phyloP scores from a whole-genome alignment of 1,284 basidiomycete species.

The Phaffia rhodozyma region DNA sequence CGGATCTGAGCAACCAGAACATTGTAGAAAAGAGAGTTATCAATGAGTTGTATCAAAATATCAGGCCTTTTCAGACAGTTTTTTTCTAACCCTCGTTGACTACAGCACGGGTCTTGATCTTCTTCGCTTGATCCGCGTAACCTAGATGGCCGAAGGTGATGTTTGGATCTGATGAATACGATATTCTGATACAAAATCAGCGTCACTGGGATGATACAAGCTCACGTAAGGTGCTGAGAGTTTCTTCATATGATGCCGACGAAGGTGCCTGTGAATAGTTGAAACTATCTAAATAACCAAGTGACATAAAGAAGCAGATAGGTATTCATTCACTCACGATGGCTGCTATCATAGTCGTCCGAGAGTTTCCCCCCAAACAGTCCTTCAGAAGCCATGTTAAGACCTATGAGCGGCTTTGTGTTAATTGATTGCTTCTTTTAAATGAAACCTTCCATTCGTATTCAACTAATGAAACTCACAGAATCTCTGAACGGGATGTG shows the following conservation, averaged over 20 bases:
- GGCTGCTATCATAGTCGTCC: slow-evolving; percentile 92
- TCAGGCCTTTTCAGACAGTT: slow-evolving; percentile 45
- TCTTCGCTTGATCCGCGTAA: slow-evolving; percentile 96
- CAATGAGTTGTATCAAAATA: not conserved
- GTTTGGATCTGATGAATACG: not conserved
- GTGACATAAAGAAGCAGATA: not conserved
- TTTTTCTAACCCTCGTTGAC: slow-evolving; percentile 95
- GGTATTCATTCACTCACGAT: slow-evolving; percentile 45
- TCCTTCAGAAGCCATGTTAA: slow-evolving; percentile 97
- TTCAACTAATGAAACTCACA: slow-evolving; percentile 38
- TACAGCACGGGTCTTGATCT: slow-evolving; percentile 99
- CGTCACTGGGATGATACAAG: slow-evolving; percentile 2
- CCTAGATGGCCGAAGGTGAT: slow-evolving; percentile 41
- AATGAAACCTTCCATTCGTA: not conserved
- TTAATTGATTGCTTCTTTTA: slow-evolving; percentile 6
- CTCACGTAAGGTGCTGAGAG: slow-evolving; percentile 56
- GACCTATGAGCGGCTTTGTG: slow-evolving; percentile 41
- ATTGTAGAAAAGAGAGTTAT: too few species aligned
- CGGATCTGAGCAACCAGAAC: slow-evolving; percentile 51
- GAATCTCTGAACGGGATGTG: slow-evolving; percentile 92
- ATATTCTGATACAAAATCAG: slow-evolving; percentile 23
- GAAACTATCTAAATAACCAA: not conserved
- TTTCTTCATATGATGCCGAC: slow-evolving; percentile 60
- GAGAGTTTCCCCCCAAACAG: slow-evolving; percentile 64
- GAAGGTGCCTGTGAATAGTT: slow-evolving; percentile 29